phyloP scores from a whole-genome alignment of 2,329 filamentous ascomycete species.

The Myriosclerotinia scirpicola region DNA sequence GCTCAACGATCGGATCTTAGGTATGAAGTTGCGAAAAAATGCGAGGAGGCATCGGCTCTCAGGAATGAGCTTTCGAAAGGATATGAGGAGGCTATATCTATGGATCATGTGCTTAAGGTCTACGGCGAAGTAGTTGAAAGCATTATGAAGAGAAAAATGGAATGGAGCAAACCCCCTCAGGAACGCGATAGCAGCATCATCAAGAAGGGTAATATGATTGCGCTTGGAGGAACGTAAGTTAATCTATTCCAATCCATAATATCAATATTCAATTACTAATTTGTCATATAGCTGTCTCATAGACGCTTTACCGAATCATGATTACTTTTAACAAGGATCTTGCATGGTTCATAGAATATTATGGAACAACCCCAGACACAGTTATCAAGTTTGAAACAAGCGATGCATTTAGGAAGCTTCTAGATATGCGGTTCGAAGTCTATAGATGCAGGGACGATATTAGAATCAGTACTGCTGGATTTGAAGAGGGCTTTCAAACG shows the following conservation, averaged over 20 bases:
- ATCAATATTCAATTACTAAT: neutral
- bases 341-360: slow-evolving; percentile 1
- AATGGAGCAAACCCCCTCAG: neutral
- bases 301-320: slow-evolving; percentile 3
- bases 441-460: neutral
- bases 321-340: neutral
- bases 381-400: neutral
- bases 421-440: neutral
- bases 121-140: slow-evolving; percentile 6
- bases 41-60: neutral
- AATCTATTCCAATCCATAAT: neutral
- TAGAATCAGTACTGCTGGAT: neutral
- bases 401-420: neutral
- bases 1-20: neutral
- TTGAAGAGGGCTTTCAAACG: neutral
- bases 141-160: neutral
- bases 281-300: neutral
- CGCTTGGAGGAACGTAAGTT: slow-evolving; percentile 7
- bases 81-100: neutral
- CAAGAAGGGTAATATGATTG: neutral
- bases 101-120: neutral
- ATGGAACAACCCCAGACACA: neutral
- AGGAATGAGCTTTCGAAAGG: neutral
- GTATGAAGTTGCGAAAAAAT: too few species aligned
- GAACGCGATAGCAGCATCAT: neutral